Evolutionary conservation across 305 asterid species (phyloP).

Genomic region (Solanum hybrid): DNA sequence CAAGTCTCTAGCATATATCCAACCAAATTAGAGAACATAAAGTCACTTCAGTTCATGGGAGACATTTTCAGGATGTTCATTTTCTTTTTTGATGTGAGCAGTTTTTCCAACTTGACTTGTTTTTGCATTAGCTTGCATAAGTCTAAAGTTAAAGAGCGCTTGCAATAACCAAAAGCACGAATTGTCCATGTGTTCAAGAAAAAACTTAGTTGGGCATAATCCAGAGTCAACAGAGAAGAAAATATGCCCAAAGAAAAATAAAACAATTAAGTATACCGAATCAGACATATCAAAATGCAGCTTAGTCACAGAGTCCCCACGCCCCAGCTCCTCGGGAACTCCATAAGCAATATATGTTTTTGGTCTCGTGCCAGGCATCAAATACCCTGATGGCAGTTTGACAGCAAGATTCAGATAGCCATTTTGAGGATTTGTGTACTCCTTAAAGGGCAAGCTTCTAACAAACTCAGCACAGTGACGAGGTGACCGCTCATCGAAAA

Average conservation of each 20-base stretch:
- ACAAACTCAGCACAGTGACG: constrained; percentile 12
- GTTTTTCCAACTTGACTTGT: background rate
- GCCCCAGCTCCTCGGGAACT: constrained; percentile 29
- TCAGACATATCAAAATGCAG: constrained; percentile 39
- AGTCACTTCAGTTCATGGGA: background rate
- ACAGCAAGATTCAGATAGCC: constrained; percentile 33
- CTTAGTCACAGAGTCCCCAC: constrained; percentile 36
- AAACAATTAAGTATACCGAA: constrained; percentile 22
- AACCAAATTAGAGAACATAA: background rate
- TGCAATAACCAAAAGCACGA: background rate
- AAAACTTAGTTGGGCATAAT: background rate
- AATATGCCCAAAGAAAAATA: background rate
- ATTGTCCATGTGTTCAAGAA: background rate
- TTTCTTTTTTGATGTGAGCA: background rate
- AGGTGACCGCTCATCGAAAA: constrained; percentile 11
- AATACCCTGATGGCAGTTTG: constrained; percentile 16
- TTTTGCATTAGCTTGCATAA: background rate
- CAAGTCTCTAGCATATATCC: background rate
- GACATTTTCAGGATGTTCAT: background rate
- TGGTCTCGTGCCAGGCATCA: constrained; percentile 37
- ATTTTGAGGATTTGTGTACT: constrained; percentile 36
- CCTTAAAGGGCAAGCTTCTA: constrained; percentile 39
- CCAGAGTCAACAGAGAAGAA: background rate
- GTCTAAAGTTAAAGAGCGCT: background rate
- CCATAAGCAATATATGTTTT: constrained; percentile 45